Base-by-base conservation (phyloP, 2,329 filamentous ascomycete genomes). In the Colletotrichum sublineola region DNA sequence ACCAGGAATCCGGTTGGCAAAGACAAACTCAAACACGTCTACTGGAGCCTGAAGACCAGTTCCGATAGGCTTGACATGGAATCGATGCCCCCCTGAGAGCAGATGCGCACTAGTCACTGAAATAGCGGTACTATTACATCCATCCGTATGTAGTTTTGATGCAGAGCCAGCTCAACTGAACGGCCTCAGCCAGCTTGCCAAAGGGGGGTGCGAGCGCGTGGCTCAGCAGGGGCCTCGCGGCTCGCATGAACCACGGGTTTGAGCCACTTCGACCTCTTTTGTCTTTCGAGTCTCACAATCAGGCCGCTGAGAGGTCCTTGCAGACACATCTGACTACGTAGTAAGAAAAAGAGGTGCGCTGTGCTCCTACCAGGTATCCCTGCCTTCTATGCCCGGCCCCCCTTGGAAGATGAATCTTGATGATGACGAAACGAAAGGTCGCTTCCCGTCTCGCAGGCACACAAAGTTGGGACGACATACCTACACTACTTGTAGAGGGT, bases 391-490 rank as follows among this genome's bases (percentile, higher is more conserved):
- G 46, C 46, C 44, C 7, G 18, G 2, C 42, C 42, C 56, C 67
- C 65, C 58, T 57, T 24, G 18, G 12, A 64, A n/a, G 15, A 5
- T n/a, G 24, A 58, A 50, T 52, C 42, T 48, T 63, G 52, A 68
- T 63, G 65, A 68, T 53, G 69, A 68, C 69, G 50, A 67, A 63
- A 58, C 69, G 50, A 67, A 63, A 58, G n/a, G 29, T 63, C 42
- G 60, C 42, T 52, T 68, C 57, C 65, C 65, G 52, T 65, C 64
- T 38, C 44, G 50, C 44, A 68, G 58, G n/a, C 44, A 50, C 68
- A 71, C 58, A 71, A 68, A 58, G 65, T 68, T 68, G 52, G 58
- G 69, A 71, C 58, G 65, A 60, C 57, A 42, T 56, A 29, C 56
- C 33, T 24, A 24, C 24, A 11, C 9, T 40, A 40, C 42, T 44